Percentiles rank a stretch among this genome's conserved stretches.
Evolutionary conservation across 805 yeast genomes (phyloP).

Genomic region (Komagataella pastoris): DNA sequence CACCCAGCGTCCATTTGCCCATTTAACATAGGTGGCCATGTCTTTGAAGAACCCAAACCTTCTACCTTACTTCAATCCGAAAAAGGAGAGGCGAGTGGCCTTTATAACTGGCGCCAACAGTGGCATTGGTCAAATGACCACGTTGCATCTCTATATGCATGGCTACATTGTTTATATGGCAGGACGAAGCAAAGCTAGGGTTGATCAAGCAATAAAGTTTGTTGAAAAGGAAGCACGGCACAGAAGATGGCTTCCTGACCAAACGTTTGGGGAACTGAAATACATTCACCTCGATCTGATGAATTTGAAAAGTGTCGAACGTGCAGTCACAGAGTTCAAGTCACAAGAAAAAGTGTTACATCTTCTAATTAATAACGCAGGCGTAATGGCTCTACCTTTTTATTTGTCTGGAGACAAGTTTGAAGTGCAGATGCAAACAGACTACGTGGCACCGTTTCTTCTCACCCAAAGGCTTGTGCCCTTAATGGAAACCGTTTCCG

Average conservation of each 20-base stretch:
- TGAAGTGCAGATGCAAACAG: conserved; percentile 72
- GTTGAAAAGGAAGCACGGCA: conserved; percentile 38
- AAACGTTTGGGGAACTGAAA: conserved; percentile 30
- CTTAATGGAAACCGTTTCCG: conserved; percentile 25
- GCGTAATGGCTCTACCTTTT: conserved; percentile 68
- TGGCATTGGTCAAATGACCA: conserved; percentile 72
- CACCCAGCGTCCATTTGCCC: not conserved
- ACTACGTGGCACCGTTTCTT: conserved; percentile 64
- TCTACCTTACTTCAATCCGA: conserved; percentile 52
- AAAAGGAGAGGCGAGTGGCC: conserved; percentile 42
- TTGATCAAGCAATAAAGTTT: conserved; percentile 41
- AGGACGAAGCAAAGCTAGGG: conserved; percentile 49
- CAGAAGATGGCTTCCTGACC: conserved; percentile 13
- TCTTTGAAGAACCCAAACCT: conserved; percentile 23
- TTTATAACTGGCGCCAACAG: conserved; percentile 73
- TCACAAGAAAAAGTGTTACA: conserved; percentile 37
- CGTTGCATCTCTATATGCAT: conserved; percentile 62
- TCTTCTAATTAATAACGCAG: conserved; percentile 65
- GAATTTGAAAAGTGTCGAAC: conserved; percentile 29
- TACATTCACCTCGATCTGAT: conserved; percentile 44
- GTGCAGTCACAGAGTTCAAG: conserved; percentile 33
- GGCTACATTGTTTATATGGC: conserved; percentile 68
- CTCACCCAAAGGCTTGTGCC: conserved; percentile 50
- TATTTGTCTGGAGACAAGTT: conserved; percentile 46
- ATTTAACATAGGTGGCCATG: not conserved